Conservation (phyloP, 2,329 filamentous ascomycete genomes). For the Trichoderma cornu-damae region DNA sequence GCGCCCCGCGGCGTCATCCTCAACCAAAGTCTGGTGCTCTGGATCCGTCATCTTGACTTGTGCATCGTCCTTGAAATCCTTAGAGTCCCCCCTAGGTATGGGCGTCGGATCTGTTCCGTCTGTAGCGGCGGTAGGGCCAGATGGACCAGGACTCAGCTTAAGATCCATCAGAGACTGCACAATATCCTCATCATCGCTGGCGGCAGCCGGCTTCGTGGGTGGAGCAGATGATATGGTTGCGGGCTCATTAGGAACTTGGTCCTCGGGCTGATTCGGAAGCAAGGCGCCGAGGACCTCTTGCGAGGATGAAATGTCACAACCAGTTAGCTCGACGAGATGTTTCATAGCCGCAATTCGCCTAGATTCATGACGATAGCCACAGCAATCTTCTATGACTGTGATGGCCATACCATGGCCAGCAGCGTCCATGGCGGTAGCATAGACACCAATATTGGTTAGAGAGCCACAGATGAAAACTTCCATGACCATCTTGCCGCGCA, state of each 20-base stretch:
- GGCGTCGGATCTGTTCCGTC: not conserved
- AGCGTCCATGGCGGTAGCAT: slow-evolving; percentile 87
- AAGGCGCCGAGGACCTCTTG: slow-evolving; percentile 48
- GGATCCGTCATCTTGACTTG: not conserved
- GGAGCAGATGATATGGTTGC: slow-evolving; percentile 7
- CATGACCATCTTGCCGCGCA: slow-evolving; percentile 82
- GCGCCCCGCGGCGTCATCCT: not conserved
- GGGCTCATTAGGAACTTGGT: not conserved
- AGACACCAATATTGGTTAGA: slow-evolving; percentile 80
- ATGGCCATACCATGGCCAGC: slow-evolving; percentile 83
- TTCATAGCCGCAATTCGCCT: slow-evolving; percentile 67
- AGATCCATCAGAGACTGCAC: slow-evolving; percentile 32
- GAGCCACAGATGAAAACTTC: slow-evolving; percentile 86
- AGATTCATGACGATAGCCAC: slow-evolving; percentile 67
- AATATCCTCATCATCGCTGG: slow-evolving; percentile 24
- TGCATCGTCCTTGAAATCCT: slow-evolving; percentile 18
- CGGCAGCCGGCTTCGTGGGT: not conserved
- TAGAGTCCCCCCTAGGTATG: not conserved
- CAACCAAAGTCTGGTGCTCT: slow-evolving; percentile 22
- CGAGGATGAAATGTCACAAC: slow-evolving; percentile 60
- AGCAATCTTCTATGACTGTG: slow-evolving; percentile 80
- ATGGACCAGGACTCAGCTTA: slow-evolving; percentile 27
- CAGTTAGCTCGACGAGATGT: slow-evolving; percentile 68
- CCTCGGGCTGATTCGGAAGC: slow-evolving; percentile 19
- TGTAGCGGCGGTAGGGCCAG: slow-evolving; percentile 20